Percentiles rank a stretch among this genome's conserved stretches.
Conservation (phyloP, 2,329 filamentous ascomycete genomes). For the Rutstroemia sp. region DNA sequence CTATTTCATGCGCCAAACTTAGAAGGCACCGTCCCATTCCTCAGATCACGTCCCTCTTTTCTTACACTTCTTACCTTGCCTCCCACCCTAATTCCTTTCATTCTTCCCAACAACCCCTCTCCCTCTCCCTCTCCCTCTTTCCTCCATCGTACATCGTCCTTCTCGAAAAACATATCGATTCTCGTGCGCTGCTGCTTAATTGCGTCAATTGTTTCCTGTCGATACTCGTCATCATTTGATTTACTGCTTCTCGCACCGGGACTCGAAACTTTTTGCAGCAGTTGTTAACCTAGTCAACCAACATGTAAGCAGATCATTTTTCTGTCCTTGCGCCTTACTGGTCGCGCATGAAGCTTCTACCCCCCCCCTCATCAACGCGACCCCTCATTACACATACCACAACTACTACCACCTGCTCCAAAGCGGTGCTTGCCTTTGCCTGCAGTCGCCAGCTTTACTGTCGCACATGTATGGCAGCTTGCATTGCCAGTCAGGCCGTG, state of each 20-base stretch:
- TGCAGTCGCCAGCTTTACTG: constrained; percentile 5
- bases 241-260: constrained; percentile 26
- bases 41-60: constrained; percentile 1
- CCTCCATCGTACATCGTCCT: constrained; percentile 11
- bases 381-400: constrained; percentile 12
- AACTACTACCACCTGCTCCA: constrained; percentile 10
- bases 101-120: neutral
- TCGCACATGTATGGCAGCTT: constrained; percentile 18
- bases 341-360: constrained; percentile 20
- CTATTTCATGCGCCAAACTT: constrained; percentile 6
- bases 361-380: constrained; percentile 14
- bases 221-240: constrained; percentile 29
- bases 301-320: constrained; percentile 26
- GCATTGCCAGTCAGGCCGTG: constrained; percentile 12
- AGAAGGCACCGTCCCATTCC: constrained; percentile 7
- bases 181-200: constrained; percentile 21
- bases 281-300: constrained; percentile 23
- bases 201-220: constrained; percentile 29
- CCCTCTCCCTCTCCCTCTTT: neutral
- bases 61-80: neutral
- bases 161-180: constrained; percentile 13
- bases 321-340: constrained; percentile 24
- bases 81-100: constrained; percentile 1
- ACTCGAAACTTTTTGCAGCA: constrained; percentile 23
- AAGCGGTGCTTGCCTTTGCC: constrained; percentile 7